Evolutionary conservation across 169 alveolate genomes (phyloP).

Genomic region (Eimeria sp.): DNA sequence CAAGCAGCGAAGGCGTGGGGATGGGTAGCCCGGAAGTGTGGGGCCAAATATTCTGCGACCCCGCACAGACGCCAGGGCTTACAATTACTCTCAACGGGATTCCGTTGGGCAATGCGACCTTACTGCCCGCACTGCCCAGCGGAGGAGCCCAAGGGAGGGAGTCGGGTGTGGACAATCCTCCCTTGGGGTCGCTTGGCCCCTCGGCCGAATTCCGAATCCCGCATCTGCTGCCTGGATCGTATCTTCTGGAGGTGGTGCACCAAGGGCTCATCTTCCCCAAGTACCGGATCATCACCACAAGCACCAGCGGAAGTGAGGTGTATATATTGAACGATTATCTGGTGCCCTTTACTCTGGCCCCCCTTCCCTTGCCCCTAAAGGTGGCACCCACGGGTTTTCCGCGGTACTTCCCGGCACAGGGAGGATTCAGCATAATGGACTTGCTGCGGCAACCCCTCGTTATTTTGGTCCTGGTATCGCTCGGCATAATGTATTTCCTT

Average conservation of each 20-base stretch:
- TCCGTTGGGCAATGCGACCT: constrained; percentile 15
- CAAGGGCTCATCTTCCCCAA: constrained; percentile 57
- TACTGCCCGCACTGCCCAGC: constrained; percentile 39
- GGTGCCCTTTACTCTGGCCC: constrained; percentile 12
- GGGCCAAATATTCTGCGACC: constrained; percentile 55
- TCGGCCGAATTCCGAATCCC: constrained; percentile 49
- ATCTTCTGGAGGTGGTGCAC: constrained; percentile 66
- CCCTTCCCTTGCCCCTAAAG: constrained; percentile 30
- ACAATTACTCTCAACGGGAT: constrained; percentile 47
- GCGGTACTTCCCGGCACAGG: constrained; percentile 66
- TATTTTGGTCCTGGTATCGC: constrained; percentile 44
- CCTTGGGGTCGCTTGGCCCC: constrained; percentile 1
- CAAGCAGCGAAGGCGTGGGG: neutral
- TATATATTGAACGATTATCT: constrained; percentile 43
- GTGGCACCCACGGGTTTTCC: constrained; percentile 54
- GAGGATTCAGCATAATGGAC: constrained; percentile 45
- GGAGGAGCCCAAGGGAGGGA: neutral
- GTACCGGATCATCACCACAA: constrained; percentile 17
- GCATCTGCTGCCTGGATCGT: constrained; percentile 62
- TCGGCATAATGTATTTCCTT: constrained; percentile 59
- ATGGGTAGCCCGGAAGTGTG: neutral
- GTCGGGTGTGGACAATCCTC: neutral
- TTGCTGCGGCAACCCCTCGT: constrained; percentile 66
- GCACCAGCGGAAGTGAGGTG: constrained; percentile 34
- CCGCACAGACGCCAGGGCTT: constrained; percentile 22